Base-by-base conservation (phyloP, 2,329 filamentous ascomycete species). In the Rhytidhysteron rufulum region DNA sequence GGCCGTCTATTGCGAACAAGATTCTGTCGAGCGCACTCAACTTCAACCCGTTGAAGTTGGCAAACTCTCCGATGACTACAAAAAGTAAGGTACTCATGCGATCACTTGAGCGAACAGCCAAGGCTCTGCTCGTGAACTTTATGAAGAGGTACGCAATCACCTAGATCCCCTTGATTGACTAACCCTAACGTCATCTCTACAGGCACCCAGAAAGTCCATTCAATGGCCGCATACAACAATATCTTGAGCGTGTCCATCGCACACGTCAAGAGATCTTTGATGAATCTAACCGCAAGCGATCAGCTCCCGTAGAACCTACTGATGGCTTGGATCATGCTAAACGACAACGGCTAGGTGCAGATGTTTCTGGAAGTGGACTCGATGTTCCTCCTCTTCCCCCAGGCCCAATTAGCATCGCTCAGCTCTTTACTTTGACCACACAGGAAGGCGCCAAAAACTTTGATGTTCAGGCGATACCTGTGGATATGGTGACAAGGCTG, bases 31-130 rank as follows among this genome's bases (percentile, higher is more conserved):
- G 88, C 13, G 75, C 97, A 21, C 74, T 98, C 50, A 89, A 82
- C 63, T 98, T 96, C 75, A 95, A 95, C 58, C 93, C 93, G 1
- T 71, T 96, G 32, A 88, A 86, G 65, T 78, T 88, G 49, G 87
- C 86, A 41, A 85, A 80, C 54, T 80, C 81, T 2, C 83, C 85
- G 3, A 79, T 94, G 72, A 91, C 86, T 1, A 78, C 88, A 3
- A 88, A 83, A 58, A 78, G 80, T 36, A 88, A 85, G 53, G 85
- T 98, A 44, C 80, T 91, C 54, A 78, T 95, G 45, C 88, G 84
- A 66, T 97, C 91, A 4, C 93, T 98, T 82, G 91, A 96, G 65
- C 88, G 95, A 60, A 98, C 93, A 18, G 86, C 86, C 3, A 80
- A 89, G 54, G 82, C 89, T 51, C 71, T 98, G 34, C 74, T 97